phyloP scores from a whole-genome alignment of 1,284 basidiomycete species.

The Pseudozyma pruni region DNA sequence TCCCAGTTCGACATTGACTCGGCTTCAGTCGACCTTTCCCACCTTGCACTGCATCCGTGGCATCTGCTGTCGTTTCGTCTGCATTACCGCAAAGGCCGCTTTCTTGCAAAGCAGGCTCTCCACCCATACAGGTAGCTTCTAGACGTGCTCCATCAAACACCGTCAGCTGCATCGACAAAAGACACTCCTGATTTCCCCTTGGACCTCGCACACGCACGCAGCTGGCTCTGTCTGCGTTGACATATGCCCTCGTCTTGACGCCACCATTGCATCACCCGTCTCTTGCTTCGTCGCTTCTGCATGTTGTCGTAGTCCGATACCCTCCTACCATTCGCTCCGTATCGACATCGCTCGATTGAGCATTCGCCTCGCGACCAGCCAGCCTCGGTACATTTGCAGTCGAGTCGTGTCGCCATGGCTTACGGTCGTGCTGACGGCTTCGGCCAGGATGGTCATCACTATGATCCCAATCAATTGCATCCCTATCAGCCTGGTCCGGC shows the following conservation, averaged over 20 bases:
- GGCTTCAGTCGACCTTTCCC: not conserved
- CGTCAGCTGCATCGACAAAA: too few species aligned
- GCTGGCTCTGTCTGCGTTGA: conserved; percentile 29
- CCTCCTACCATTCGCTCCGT: not conserved
- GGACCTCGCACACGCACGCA: too few species aligned
- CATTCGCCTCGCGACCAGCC: not conserved
- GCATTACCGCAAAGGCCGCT: conserved; percentile 1
- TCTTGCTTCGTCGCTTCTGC: not conserved
- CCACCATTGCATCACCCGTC: not conserved
- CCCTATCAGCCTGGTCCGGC: conserved; percentile 54
- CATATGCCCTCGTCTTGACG: not conserved
- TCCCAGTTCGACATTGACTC: too few species aligned
- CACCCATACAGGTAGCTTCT: too few species aligned
- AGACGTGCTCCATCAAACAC: too few species aligned
- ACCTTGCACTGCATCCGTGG: too few species aligned
- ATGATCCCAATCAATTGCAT: conserved; percentile 50
- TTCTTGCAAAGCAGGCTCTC: too few species aligned
- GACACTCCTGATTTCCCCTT: too few species aligned
- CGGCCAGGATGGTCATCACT: conserved; percentile 43
- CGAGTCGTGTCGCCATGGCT: conserved; percentile 12
- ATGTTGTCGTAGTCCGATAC: not conserved
- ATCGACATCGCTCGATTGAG: not conserved
- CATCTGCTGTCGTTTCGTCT: not conserved
- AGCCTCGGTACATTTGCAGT: too few species aligned
- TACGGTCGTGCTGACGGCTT: conserved; percentile 38